Conservation (phyloP, 2,329 filamentous ascomycete species). For the Microthyrium microscopicum region DNA sequence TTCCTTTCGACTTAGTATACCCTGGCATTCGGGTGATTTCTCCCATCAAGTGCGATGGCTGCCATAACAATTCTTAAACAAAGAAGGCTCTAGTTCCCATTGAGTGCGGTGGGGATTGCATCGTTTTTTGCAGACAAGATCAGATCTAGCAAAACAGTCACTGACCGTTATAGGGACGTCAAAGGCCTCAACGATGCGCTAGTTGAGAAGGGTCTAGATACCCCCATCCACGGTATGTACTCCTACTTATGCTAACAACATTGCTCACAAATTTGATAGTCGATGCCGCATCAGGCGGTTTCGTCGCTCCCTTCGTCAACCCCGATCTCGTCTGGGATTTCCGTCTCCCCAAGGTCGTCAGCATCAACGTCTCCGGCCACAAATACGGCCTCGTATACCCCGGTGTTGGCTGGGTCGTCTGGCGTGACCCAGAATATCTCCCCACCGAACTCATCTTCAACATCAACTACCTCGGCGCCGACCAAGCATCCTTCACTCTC, state of each 20-base stretch:
- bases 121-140: no score
- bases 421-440: slow-evolving; percentile 67
- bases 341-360: slow-evolving; percentile 70
- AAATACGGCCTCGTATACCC: slow-evolving; percentile 48
- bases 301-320: slow-evolving; percentile 80
- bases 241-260: not conserved
- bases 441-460: slow-evolving; percentile 93
- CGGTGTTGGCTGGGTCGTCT: slow-evolving; percentile 58
- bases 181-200: slow-evolving; percentile 84
- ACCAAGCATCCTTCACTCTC: slow-evolving; percentile 74
- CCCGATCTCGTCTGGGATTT: slow-evolving; percentile 86
- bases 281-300: slow-evolving; percentile 81
- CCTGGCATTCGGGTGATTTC: no score
- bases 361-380: slow-evolving; percentile 88
- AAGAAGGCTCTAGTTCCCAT: no score
- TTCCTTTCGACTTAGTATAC: no score
- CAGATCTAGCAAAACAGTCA: no score
- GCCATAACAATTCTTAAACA: no score
- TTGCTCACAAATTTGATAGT: slow-evolving; percentile 29
- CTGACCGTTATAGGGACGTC: no score
- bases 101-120: no score
- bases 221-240: slow-evolving; percentile 51
- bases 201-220: slow-evolving; percentile 55
- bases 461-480: slow-evolving; percentile 86
- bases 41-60: no score